phyloP scores from a whole-genome alignment of 2,329 filamentous ascomycete genomes.

The Thielaviopsis euricoi region DNA sequence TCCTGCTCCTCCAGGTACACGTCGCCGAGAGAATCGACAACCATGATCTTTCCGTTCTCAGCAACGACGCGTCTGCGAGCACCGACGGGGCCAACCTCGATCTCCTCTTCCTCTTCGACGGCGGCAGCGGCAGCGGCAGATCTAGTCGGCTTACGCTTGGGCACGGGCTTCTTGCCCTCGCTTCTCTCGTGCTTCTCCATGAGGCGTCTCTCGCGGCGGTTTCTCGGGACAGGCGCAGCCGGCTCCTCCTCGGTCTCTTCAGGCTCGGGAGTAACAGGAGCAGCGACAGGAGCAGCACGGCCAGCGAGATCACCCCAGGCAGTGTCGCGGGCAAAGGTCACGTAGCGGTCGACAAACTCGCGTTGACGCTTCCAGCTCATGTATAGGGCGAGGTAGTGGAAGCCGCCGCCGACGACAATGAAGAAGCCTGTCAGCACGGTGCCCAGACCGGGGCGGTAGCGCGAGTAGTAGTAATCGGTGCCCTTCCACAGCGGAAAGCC shows the following conservation, averaged over 20 bases:
- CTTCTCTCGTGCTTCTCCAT: conserved; percentile 74
- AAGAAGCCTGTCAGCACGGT: conserved; percentile 72
- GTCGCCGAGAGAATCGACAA: conserved; percentile 82
- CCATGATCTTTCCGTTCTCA: conserved; percentile 86
- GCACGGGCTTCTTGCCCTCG: conserved; percentile 38
- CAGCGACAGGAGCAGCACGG: conserved; percentile 25
- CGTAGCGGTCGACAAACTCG: conserved; percentile 83
- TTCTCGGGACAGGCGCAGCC: conserved; percentile 42
- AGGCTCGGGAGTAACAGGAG: conserved; percentile 22
- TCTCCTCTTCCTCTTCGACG: conserved; percentile 25
- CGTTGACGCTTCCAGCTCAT: conserved; percentile 79
- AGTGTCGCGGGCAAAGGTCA: conserved; percentile 69
- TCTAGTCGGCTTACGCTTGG: conserved; percentile 20
- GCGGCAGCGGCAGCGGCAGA: conserved; percentile 21
- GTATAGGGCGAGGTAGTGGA: conserved; percentile 74
- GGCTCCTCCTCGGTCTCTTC: conserved; percentile 23
- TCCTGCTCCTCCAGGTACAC: conserved; percentile 90
- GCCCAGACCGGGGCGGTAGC: conserved; percentile 79
- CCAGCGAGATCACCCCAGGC: conserved; percentile 80
- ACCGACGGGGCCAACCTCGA: conserved; percentile 48
- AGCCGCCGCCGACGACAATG: conserved; percentile 63
- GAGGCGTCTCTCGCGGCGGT: conserved; percentile 73
- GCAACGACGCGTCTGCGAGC: conserved; percentile 76
- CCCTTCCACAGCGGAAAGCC: conserved; percentile 96
- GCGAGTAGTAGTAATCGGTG: conserved; percentile 93